Evolutionary conservation across 768 basidiomycete genomes (phyloP).

Genomic region (Termitomyces sp.): DNA sequence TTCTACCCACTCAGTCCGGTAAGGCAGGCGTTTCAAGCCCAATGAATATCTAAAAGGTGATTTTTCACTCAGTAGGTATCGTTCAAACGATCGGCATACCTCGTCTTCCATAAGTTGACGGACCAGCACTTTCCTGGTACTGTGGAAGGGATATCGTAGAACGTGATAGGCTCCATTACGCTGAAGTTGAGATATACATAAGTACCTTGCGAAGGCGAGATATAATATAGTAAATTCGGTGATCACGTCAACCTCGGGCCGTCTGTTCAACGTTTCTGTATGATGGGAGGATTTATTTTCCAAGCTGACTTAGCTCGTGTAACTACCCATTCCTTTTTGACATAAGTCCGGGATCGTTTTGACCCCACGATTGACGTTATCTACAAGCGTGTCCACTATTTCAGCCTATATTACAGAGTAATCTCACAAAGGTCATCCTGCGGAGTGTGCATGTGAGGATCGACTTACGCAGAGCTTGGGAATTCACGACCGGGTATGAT

Average conservation of each 20-base stretch:
- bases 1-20: slow-evolving; percentile 38
- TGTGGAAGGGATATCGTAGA: slow-evolving; percentile 19
- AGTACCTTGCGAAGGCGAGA: background rate
- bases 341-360: background rate
- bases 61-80: background rate
- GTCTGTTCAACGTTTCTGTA: background rate
- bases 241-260: background rate
- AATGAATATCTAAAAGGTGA: slow-evolving; percentile 19
- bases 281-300: background rate
- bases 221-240: background rate
- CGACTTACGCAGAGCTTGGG: too few species aligned
- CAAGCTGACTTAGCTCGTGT: background rate
- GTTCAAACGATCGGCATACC: slow-evolving; percentile 16
- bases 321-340: background rate
- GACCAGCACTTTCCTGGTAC: slow-evolving; percentile 27
- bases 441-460: background rate
- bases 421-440: background rate
- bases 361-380: background rate
- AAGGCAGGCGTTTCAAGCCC: slow-evolving; percentile 28
- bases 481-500: background rate
- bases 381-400: background rate
- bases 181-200: background rate
- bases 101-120: slow-evolving; percentile 31
- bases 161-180: background rate
- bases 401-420: background rate